Conservation (phyloP, 345 rosid genomes). For the rapeseed (Brassica napus) region DNA sequence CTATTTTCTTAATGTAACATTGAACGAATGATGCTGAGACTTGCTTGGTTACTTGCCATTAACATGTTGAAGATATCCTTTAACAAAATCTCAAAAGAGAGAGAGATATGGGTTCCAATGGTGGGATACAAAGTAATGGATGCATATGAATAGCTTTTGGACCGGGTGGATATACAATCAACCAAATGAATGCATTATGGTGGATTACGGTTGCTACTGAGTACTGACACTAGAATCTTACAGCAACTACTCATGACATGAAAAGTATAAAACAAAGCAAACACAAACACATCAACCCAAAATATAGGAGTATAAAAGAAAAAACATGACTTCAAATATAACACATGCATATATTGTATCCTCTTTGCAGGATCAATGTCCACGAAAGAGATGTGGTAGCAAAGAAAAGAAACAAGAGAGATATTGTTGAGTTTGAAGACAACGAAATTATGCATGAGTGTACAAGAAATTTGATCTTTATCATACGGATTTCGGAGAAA, state of each 20-base stretch:
- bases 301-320: too few relatives aligned
- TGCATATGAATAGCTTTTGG: constrained; percentile 17
- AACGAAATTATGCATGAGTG: not conserved
- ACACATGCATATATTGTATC: too few relatives aligned
- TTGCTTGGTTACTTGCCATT: not conserved
- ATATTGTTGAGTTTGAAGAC: not conserved
- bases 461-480: not conserved
- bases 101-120: not conserved
- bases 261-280: too few relatives aligned
- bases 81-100: constrained; percentile 12
- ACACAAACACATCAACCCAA: too few relatives aligned
- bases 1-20: not conserved
- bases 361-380: not conserved
- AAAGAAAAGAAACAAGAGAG: not conserved
- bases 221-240: constrained; percentile 17
- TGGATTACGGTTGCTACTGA: constrained; percentile 9
- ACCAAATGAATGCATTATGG: constrained; percentile 18
- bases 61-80: not conserved
- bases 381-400: not conserved
- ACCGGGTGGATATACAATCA: constrained; percentile 28
- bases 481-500: not conserved
- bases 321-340: too few relatives aligned
- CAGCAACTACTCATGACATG: not conserved
- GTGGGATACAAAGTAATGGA: constrained; percentile 26
- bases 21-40: not conserved